A percentile compares a stretch with the other conserved stretches of the same genome.
These are phyloP conservation scores for Mycothermus thermophilus DNA, from an alignment of 495 filamentous ascomycete species.

Conservation along the genomic window DNA sequence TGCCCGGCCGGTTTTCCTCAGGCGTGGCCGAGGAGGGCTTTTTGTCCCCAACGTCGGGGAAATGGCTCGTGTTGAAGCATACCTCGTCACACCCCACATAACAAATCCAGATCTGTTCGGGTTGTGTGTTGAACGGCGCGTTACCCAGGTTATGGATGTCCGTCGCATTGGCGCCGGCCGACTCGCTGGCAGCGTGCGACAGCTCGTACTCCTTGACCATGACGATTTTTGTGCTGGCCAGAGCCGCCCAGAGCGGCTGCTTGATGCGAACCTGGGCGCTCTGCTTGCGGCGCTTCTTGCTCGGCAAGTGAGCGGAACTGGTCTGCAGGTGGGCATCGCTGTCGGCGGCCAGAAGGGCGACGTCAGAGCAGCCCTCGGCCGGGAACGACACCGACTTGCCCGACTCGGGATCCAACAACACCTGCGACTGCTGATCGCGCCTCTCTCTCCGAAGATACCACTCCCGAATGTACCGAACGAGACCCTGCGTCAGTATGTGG, in stretches of 20 bases:
- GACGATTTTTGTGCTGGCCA: slow-evolving; percentile 88
- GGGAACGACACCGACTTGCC: slow-evolving; percentile 26
- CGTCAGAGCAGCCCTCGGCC: slow-evolving; percentile 23
- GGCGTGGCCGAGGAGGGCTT: slow-evolving; percentile 4
- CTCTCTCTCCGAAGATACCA: slow-evolving; percentile 43
- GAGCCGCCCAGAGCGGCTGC: slow-evolving; percentile 87
- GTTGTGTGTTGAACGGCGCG: slow-evolving; percentile 55
- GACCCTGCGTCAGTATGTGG: slow-evolving; percentile 78
- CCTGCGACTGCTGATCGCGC: slow-evolving; percentile 31
- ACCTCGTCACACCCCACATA: slow-evolving; percentile 71
- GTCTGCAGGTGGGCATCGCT: slow-evolving; percentile 27
- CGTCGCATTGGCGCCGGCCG: slow-evolving; percentile 56
- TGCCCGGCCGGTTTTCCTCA: slow-evolving; percentile 21
- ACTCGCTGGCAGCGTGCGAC: slow-evolving; percentile 62
- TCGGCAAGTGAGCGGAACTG: slow-evolving; percentile 24
- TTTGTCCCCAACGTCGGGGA: slow-evolving; percentile 25
- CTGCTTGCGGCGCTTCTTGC: slow-evolving; percentile 78
- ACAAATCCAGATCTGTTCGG: slow-evolving; percentile 75
- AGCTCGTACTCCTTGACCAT: slow-evolving; percentile 87
- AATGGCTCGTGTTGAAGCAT: slow-evolving; percentile 64
- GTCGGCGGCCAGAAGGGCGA: slow-evolving; percentile 31
- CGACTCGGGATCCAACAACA: slow-evolving; percentile 32
- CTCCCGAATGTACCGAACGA: slow-evolving; percentile 47
- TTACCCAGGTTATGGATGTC: slow-evolving; percentile 70
- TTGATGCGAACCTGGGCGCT: slow-evolving; percentile 76